Percentiles rank a stretch among this genome's conserved stretches.
Conservation (phyloP, 2,329 filamentous ascomycete species). For the Colletotrichum lentis region DNA sequence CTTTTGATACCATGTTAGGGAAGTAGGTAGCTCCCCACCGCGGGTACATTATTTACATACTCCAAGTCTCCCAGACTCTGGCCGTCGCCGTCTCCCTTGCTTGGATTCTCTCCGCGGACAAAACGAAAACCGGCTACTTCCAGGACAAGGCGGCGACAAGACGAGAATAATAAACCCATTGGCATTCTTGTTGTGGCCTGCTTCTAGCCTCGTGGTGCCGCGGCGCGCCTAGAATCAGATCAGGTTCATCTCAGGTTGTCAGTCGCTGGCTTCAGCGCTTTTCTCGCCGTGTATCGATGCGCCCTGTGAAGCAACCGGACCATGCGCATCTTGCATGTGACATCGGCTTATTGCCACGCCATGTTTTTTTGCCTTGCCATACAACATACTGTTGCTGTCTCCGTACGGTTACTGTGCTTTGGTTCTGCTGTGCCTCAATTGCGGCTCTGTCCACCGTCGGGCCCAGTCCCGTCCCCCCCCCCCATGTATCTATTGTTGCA, state of each 20-base stretch:
- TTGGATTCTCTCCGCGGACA: not conserved
- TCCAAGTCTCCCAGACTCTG: too few species aligned
- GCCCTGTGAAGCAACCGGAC: not conserved
- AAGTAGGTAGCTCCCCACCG: constrained; percentile 15
- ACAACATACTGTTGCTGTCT: too few species aligned
- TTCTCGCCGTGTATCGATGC: not conserved
- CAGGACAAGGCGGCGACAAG: constrained; percentile 4
- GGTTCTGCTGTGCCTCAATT: constrained; percentile 6
- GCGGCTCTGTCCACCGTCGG: constrained; percentile 18
- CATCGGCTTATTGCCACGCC: not conserved
- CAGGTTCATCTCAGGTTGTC: constrained; percentile 35
- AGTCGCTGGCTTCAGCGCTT: not conserved
- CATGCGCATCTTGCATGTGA: not conserved
- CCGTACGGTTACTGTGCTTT: too few species aligned
- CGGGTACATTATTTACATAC: constrained; percentile 7
- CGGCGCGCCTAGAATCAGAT: constrained; percentile 17
- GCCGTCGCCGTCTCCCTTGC: too few species aligned
- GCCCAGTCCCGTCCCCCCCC: not conserved
- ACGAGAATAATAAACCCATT: not conserved
- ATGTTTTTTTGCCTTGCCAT: not conserved
- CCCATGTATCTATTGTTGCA: not conserved
- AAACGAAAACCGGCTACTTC: not conserved
- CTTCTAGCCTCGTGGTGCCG: not conserved
- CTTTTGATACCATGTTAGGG: not conserved
- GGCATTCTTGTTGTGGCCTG: not conserved